Evolutionary conservation across 176 grass and related monocot genomes (phyloP), one percentile per base, ranked within the genome.

Genomic region (Elaeis guineensis): DNA sequence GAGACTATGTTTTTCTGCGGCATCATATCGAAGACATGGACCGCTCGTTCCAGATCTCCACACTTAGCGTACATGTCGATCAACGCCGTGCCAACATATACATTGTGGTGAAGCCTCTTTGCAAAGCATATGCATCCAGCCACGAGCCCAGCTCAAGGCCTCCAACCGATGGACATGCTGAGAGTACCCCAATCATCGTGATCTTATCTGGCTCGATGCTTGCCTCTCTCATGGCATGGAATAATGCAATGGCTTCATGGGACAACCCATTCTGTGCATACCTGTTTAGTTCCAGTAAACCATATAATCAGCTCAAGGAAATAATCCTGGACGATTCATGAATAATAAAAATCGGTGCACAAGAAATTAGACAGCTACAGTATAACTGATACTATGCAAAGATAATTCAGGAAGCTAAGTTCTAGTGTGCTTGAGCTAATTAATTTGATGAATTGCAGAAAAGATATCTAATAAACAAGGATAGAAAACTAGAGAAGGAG

Each of bases 1-100:
- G 91, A 81, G 29, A 80, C 86, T 58, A 76, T 69, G 53, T 90
- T 96, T 70, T 57, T 96, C 25, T 53, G 63, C 59, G 78, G 75
- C 69, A 95, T 75, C 62, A 71, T 90, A 6, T 63, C 52, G 53
- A 96, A 96, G 24, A 90, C 64, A 49, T 77, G 1, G 30, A 82
- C 28, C 22, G 86, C 83, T 65, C 63, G 63, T 17, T 72, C 70
- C 55, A 87, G 68, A 71, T 90, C 62, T 15, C 91, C 91, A 65
- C 91, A 90, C 58, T 96, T 90, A 17, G 77, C 81, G 19, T 87
- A 86, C 91, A 96, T 90, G 66, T 96, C 91, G 7, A 90, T 82
- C 55, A 90, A 84, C 3, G 86, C 80, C 21, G 86, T 96, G 56
- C 91, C 91, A 1, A 96, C 78, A 6, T 84, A 87, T 51, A 90